Conservation (phyloP, 192 early-diverging fungal genomes). For the Mortierella alpina region DNA sequence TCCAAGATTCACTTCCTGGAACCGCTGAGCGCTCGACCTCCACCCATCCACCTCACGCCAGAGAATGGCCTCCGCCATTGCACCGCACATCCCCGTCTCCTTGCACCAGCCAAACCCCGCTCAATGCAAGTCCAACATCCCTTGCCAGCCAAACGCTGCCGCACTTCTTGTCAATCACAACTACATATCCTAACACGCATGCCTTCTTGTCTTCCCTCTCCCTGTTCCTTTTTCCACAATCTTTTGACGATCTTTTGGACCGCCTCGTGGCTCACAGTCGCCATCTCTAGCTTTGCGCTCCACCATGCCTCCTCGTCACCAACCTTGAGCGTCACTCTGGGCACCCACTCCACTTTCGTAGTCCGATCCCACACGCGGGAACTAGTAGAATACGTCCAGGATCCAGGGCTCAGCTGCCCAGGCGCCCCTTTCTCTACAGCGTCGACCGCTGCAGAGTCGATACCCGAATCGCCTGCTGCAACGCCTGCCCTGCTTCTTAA, state of each 20-base stretch:
- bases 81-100: constrained; percentile 28
- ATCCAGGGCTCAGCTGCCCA: constrained; percentile 3
- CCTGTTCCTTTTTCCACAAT: not conserved
- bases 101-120: constrained; percentile 18
- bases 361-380: constrained; percentile 32
- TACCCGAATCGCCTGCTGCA: not conserved
- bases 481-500: constrained; percentile 29
- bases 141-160: not conserved
- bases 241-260: not conserved
- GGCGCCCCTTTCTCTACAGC: not conserved
- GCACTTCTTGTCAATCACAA: not conserved
- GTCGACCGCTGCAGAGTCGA: not conserved
- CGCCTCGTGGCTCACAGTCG: constrained; percentile 15
- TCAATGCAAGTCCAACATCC: constrained; percentile 33
- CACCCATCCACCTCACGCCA: not conserved
- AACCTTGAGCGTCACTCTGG: constrained; percentile 20
- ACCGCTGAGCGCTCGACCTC: not conserved
- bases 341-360: constrained; percentile 13
- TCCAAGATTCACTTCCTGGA: not conserved
- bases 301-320: constrained; percentile 44
- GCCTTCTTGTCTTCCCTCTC: not conserved
- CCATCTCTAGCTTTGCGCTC: constrained; percentile 26
- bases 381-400: constrained; percentile 38
- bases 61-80: constrained; percentile 12
- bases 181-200: constrained; percentile 2